These are phyloP conservation scores for Collybiopsis luxurians DNA, from an alignment of 768 basidiomycete species.

Conservation along the genomic window DNA sequence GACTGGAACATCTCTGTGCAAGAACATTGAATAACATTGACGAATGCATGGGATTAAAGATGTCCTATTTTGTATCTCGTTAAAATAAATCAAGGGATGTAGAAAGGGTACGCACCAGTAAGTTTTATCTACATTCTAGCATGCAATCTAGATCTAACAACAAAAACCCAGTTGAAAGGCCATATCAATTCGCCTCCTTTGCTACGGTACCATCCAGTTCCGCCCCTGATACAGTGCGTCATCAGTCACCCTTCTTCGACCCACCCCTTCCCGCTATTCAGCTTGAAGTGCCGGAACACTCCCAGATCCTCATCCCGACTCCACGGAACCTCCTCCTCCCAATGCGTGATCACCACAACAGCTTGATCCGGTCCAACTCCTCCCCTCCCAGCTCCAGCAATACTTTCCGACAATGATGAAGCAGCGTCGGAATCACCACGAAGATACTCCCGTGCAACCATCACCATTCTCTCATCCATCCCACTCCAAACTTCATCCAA, in stretches of 20 bases:
- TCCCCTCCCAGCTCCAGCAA: constrained; percentile 20
- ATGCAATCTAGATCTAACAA: no score
- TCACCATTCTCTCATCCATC: constrained; percentile 81
- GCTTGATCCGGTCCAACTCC: constrained; percentile 61
- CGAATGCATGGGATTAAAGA: constrained; percentile 65
- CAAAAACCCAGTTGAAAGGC: no score
- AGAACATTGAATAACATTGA: constrained; percentile 61
- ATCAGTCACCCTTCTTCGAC: no score
- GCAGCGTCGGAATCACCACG: constrained; percentile 39
- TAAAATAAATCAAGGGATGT: no score
- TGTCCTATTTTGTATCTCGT: no score
- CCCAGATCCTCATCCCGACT: constrained; percentile 42
- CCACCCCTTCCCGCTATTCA: constrained; percentile 29
- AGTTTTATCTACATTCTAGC: no score
- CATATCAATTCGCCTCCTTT: no score
- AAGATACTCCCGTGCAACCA: constrained; percentile 60
- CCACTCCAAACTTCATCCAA: constrained; percentile 94
- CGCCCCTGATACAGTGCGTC: no score
- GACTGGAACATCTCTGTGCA: constrained; percentile 51
- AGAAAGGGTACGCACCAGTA: no score
- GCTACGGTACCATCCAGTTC: no score
- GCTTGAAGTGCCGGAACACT: constrained; percentile 32
- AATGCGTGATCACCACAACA: constrained; percentile 85
- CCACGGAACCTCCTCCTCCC: constrained; percentile 93
- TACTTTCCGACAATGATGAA: no score